phyloP scores from a whole-genome alignment of 1,139 yeast species.

The Geotrichum bryndzae region DNA sequence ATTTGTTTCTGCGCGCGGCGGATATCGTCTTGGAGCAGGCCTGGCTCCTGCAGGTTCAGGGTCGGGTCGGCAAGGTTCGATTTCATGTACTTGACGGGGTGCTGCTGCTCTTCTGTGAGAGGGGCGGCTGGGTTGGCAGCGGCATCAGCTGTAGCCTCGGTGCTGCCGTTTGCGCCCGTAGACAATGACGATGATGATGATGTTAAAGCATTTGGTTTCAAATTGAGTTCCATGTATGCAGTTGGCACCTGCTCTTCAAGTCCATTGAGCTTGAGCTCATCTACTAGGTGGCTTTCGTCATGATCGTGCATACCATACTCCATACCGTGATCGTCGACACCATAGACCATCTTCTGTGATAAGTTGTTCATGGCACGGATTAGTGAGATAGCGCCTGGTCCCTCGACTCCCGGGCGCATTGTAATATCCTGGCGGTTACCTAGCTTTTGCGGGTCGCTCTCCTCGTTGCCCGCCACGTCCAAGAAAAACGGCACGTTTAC shows the following conservation, averaged over 20 bases:
- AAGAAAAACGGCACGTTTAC: conserved; percentile 39
- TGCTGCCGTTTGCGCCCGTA: not conserved
- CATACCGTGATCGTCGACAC: conserved; percentile 36
- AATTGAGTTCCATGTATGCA: conserved; percentile 54
- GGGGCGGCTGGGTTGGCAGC: conserved; percentile 4
- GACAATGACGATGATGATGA: not conserved
- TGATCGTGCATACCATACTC: conserved; percentile 15
- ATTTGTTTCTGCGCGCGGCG: conserved; percentile 25
- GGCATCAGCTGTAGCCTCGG: not conserved
- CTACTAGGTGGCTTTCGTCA: conserved; percentile 37
- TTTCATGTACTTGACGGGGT: conserved; percentile 22
- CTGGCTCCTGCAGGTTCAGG: conserved; percentile 24
- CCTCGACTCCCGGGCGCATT: conserved; percentile 56
- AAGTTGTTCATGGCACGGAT: conserved; percentile 84
- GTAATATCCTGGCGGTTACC: conserved; percentile 88
- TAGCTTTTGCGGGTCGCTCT: conserved; percentile 67
- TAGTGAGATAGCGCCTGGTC: conserved; percentile 63
- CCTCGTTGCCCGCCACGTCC: conserved; percentile 74
- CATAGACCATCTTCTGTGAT: conserved; percentile 72
- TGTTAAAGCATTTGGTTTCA: conserved; percentile 25
- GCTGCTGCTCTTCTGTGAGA: conserved; percentile 14
- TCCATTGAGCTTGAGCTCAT: conserved; percentile 58
- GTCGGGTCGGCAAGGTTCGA: conserved; percentile 19
- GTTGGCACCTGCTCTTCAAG: conserved; percentile 47
- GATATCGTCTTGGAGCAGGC: conserved; percentile 19